phyloP scores from a whole-genome alignment of 2,329 filamentous ascomycete genomes.

The Fonsecaea pugnacius region DNA sequence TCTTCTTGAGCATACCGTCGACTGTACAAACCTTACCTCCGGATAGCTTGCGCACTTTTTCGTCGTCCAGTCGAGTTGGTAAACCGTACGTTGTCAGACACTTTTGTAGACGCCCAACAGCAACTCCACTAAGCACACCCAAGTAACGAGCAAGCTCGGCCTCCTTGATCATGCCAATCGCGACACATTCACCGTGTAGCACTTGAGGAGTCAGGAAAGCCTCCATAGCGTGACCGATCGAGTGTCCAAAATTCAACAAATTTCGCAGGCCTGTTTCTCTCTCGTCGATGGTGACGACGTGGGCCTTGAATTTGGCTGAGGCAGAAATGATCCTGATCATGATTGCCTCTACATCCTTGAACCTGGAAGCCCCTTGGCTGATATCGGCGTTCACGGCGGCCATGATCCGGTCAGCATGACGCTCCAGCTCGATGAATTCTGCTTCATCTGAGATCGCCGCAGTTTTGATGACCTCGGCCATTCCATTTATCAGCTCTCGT shows the following conservation, averaged over 20 bases:
- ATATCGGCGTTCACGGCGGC: conserved; percentile 68
- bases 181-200: conserved; percentile 91
- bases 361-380: conserved; percentile 61
- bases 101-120: conserved; percentile 86
- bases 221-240: conserved; percentile 95
- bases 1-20: conserved; percentile 82
- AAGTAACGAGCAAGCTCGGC: conserved; percentile 89
- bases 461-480: conserved; percentile 98
- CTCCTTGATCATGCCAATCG: conserved; percentile 98
- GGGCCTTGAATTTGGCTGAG: conserved; percentile 90
- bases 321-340: conserved; percentile 82
- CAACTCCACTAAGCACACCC: conserved; percentile 80
- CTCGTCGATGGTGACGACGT: conserved; percentile 92
- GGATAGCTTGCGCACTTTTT: conserved; percentile 77
- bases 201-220: conserved; percentile 94
- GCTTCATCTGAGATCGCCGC: conserved; percentile 92
- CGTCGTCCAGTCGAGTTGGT: conserved; percentile 82
- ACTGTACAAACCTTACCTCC: conserved; percentile 87
- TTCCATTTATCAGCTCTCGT: conserved; percentile 95
- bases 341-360: conserved; percentile 71
- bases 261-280: conserved; percentile 92
- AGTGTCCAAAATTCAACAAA: conserved; percentile 95
- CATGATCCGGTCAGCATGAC: conserved; percentile 77
- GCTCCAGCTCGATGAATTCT: conserved; percentile 83
- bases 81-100: conserved; percentile 93